Percentiles rank a stretch among this genome's conserved stretches.
Conservation (phyloP, 805 yeast genomes). For the Candida qinlingensis region DNA sequence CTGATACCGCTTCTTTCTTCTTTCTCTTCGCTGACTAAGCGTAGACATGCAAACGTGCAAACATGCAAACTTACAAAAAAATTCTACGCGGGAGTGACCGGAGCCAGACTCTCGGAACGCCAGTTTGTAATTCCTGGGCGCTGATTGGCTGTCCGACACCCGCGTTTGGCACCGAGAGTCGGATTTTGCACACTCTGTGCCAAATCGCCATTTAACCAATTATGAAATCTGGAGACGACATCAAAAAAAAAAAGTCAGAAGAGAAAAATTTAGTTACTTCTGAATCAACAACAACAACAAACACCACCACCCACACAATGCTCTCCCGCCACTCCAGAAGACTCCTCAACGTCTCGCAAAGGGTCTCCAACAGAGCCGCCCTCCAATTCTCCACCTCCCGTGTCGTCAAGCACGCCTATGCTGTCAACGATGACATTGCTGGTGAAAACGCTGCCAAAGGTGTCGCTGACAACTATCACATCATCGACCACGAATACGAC, state of each 20-base stretch:
- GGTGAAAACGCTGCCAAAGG: constrained; percentile 50
- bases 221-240: constrained; percentile 1
- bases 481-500: constrained; percentile 96
- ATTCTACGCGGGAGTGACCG: neutral
- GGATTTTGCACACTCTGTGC: neutral
- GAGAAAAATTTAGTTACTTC: neutral
- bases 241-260: neutral
- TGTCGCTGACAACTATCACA: constrained; percentile 71
- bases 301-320: constrained; percentile 8
- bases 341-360: constrained; percentile 8
- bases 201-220: neutral
- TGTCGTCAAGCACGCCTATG: constrained; percentile 20
- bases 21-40: too few species aligned
- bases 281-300: neutral
- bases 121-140: constrained; percentile 6
- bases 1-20: too few species aligned
- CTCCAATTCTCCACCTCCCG: constrained; percentile 20
- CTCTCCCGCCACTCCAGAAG: constrained; percentile 23
- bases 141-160: constrained; percentile 6
- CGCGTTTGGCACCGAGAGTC: constrained; percentile 10
- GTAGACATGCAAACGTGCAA: too few species aligned
- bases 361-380: constrained; percentile 7
- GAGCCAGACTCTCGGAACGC: neutral
- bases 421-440: constrained; percentile 36
- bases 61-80: neutral